Base-by-base conservation (phyloP, 148 eudicot genomes). In the Amaranthus palmeri region DNA sequence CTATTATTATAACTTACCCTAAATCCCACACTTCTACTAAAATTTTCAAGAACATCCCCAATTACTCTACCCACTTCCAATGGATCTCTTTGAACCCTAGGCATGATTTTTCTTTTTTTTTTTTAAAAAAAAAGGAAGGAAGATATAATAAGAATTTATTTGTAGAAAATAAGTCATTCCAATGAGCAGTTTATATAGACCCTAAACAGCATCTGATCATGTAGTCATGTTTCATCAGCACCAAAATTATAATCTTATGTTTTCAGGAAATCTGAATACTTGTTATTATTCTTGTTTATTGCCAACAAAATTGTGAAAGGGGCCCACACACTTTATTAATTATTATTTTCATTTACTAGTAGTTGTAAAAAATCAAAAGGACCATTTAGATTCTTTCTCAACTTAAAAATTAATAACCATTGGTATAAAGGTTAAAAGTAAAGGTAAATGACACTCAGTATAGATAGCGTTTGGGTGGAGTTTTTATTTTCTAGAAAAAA, bases 11-110 rank as follows among this genome's bases (percentile, higher is more conserved):
- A 88, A 40, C 17, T 68, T 2, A 93, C 89, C 36, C 86, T 73
- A 0, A 93, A 53, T 9, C 18, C 17, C 2, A 88, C 79, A 8
- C 84, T 76, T 76, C 89, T 83, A 7, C 67, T 72, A 40, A 90
- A 93, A 5, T 88, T 88, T 49, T 90, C 93, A 81, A 93, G 80
- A 5, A 93, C 96, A 64, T 93, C 96, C 0, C 96, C 93, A 55
- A 90, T 53, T 8, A 93, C 92, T n/a, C 93, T 62, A 5, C 98
- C 98, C 2, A 92, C 87, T 3, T 82, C 83, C 0, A 92, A 76
- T 10, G 98, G 92, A 73, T 90, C 92, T 61, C 91, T 86, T 12
- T 84, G 74, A 53, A 12, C 10, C 14, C 90, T 73, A 14, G 86
- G 77, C 90, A 85, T 86, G 74, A 62, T 25, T 25, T 25, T 25